Evolutionary conservation across 768 basidiomycete genomes (phyloP).

Genomic region (Sporobolomyces phaffii): DNA sequence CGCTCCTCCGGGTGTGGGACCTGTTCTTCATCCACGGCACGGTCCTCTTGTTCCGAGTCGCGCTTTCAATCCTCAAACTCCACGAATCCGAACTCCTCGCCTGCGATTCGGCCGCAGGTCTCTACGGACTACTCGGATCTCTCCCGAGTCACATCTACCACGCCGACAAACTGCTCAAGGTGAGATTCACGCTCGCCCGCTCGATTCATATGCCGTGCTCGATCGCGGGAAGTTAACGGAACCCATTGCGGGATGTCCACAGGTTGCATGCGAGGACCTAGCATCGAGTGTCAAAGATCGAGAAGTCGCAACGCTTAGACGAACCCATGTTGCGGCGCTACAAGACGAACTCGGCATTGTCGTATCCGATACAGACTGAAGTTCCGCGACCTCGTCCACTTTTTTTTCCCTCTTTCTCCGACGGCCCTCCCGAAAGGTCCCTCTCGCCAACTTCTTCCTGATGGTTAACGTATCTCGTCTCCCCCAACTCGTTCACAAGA

Average conservation of each 20-base stretch:
- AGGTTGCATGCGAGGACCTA: slow-evolving; percentile 37
- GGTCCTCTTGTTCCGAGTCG: slow-evolving; percentile 83
- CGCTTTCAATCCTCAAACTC: slow-evolving; percentile 73
- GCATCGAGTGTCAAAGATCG: slow-evolving; percentile 28
- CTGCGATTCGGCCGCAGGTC: slow-evolving; percentile 76
- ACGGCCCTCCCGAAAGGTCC: not conserved
- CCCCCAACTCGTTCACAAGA: too few relatives aligned
- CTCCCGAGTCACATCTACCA: slow-evolving; percentile 91
- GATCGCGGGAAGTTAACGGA: too few relatives aligned
- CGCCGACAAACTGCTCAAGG: slow-evolving; percentile 81
- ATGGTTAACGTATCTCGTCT: too few relatives aligned
- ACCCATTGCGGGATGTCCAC: too few relatives aligned
- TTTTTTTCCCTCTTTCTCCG: not conserved
- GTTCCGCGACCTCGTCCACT: not conserved
- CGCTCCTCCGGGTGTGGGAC: slow-evolving; percentile 91
- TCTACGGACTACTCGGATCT: slow-evolving; percentile 83
- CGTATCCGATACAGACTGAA: not conserved
- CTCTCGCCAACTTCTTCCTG: too few relatives aligned
- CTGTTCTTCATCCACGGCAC: slow-evolving; percentile 87
- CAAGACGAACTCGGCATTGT: slow-evolving; percentile 20
- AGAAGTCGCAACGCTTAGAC: slow-evolving; percentile 19
- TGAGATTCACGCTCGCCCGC: too few relatives aligned
- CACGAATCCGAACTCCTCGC: slow-evolving; percentile 77
- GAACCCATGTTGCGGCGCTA: slow-evolving; percentile 21
- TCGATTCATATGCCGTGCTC: too few relatives aligned